Evolutionary conservation across 2,329 filamentous ascomycete species (phyloP).

Genomic region (Basipetospora chlamydospora): DNA sequence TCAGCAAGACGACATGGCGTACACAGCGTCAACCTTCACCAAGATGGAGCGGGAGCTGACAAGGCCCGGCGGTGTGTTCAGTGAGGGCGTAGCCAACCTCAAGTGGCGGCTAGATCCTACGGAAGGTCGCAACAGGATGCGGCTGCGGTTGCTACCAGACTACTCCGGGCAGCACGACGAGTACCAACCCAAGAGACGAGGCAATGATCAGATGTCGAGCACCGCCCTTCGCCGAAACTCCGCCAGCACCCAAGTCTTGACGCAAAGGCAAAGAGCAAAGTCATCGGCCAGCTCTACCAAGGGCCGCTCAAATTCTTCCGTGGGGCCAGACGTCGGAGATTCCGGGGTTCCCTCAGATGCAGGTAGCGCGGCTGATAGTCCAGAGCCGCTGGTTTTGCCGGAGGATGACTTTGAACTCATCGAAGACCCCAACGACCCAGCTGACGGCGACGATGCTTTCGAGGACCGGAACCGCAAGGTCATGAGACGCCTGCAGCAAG

Average conservation of each 20-base stretch:
- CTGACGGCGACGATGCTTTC: constrained; percentile 58
- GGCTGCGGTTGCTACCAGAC: constrained; percentile 73
- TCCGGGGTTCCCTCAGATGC: not conserved
- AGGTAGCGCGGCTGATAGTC: constrained; percentile 11
- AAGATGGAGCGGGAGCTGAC: constrained; percentile 67
- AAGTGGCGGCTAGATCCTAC: constrained; percentile 95
- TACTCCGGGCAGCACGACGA: constrained; percentile 51
- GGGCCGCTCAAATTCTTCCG: not conserved
- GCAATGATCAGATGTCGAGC: constrained; percentile 20
- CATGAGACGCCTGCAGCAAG: constrained; percentile 80
- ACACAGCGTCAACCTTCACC: constrained; percentile 58
- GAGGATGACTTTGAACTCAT: constrained; percentile 96
- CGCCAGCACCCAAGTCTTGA: constrained; percentile 1
- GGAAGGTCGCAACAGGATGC: constrained; percentile 90
- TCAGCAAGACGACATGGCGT: constrained; percentile 77
- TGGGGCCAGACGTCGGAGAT: not conserved
- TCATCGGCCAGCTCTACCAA: constrained; percentile 10
- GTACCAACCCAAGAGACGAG: constrained; percentile 73
- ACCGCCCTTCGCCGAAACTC: constrained; percentile 6
- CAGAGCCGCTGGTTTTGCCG: constrained; percentile 23
- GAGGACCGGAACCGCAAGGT: constrained; percentile 98
- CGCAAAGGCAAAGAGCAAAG: constrained; percentile 1
- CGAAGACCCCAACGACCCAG: constrained; percentile 75
- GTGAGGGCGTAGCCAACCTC: constrained; percentile 37
- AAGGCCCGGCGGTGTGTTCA: constrained; percentile 69